A percentile compares a stretch with the other conserved stretches of the same genome.
Evolutionary conservation across 139 green algal genomes (phyloP).

Genomic region (Chlorella vulgaris): DNA sequence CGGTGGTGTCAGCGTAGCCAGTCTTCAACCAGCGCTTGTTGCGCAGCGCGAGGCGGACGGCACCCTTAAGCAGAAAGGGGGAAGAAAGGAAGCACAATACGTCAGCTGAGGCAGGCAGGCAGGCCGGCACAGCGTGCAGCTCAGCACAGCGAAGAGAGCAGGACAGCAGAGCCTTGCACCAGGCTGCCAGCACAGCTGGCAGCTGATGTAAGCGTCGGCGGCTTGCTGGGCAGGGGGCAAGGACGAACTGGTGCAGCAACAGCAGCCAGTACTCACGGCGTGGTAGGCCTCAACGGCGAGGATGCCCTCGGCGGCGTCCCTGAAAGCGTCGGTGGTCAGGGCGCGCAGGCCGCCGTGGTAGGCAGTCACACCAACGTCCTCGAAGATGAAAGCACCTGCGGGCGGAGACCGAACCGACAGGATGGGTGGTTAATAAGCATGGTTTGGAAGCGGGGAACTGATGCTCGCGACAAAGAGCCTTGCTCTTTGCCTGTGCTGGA

Average conservation of each 20-base stretch:
- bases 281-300: slow-evolving; percentile 63
- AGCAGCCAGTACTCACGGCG: slow-evolving; percentile 32
- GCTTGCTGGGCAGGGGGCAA: too few relatives aligned
- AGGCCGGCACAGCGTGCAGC: neutral
- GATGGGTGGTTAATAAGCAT: neutral
- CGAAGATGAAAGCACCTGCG: slow-evolving; percentile 64
- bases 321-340: slow-evolving; percentile 29
- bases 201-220: neutral
- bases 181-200: neutral
- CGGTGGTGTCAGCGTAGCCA: neutral
- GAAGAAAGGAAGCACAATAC: slow-evolving; percentile 2
- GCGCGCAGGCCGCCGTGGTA: slow-evolving; percentile 45
- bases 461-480: too few relatives aligned
- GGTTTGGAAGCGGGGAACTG: neutral
- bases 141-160: neutral
- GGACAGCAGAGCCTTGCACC: neutral
- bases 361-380: slow-evolving; percentile 65
- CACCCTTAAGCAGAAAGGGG: neutral
- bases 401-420: neutral
- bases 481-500: too few relatives aligned
- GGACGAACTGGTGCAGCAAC: slow-evolving; percentile 29
- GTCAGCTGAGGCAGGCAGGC: neutral
- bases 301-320: slow-evolving; percentile 53
- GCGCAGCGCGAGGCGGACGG: neutral
- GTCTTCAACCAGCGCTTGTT: neutral